Evolutionary conservation across 2,329 filamentous ascomycete species (phyloP).

Genomic region (Sporothrix phasma): DNA sequence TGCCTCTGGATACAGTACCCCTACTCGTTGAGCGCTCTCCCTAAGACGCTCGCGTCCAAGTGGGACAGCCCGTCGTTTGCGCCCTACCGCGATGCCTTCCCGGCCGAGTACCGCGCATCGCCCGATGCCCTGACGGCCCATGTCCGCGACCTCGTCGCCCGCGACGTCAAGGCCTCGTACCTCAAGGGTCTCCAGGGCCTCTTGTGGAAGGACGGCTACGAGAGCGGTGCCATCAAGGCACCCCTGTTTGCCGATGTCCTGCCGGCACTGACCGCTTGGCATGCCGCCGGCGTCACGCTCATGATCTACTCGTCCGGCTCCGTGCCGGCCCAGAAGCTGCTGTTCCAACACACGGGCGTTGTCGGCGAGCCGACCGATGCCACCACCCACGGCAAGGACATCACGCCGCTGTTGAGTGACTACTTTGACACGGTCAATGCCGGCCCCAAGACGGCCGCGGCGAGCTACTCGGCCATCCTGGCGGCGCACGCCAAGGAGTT

Average conservation of each 20-base stretch:
- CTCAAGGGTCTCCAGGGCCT: conserved; percentile 72
- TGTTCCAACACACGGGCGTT: conserved; percentile 59
- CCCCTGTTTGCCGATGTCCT: conserved; percentile 67
- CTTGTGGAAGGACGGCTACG: conserved; percentile 67
- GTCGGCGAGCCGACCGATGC: not conserved
- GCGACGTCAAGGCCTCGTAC: conserved; percentile 66
- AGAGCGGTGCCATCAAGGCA: conserved; percentile 56
- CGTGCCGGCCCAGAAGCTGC: conserved; percentile 68
- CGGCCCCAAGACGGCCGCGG: conserved; percentile 57
- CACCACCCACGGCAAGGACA: conserved; percentile 36
- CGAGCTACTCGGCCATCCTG: conserved; percentile 57
- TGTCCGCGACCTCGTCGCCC: conserved; percentile 58
- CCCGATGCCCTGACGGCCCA: conserved; percentile 54
- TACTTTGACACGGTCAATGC: conserved; percentile 79
- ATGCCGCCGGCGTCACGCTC: conserved; percentile 43
- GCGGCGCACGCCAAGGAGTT: conserved; percentile 28
- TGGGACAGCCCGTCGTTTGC: conserved; percentile 59
- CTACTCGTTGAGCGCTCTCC: conserved; percentile 60
- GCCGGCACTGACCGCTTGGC: conserved; percentile 52
- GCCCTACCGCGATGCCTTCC: conserved; percentile 62
- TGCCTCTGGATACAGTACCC: conserved; percentile 52
- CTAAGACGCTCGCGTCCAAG: conserved; percentile 50
- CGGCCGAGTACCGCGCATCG: conserved; percentile 49
- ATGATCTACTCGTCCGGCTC: conserved; percentile 78
- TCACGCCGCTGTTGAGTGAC: conserved; percentile 48